phyloP scores from a whole-genome alignment of 805 yeast species.

The Metschnikowia continentalis region DNA sequence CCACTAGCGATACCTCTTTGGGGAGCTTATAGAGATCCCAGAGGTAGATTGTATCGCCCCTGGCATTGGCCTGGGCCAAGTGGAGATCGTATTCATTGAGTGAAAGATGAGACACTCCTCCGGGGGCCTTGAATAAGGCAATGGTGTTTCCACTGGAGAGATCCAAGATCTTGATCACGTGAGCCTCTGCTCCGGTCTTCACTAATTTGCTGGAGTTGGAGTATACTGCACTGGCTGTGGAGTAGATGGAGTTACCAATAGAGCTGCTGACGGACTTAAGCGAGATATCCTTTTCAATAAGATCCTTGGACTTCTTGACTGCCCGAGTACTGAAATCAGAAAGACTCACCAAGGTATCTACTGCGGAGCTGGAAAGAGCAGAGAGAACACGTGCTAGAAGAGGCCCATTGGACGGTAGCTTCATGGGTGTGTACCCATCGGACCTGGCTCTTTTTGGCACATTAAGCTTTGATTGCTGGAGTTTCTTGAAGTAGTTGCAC shows the following conservation, averaged over 20 bases:
- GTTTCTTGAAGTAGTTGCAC: constrained; percentile 21
- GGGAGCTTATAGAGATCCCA: constrained; percentile 61
- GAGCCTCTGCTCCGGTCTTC: constrained; percentile 22
- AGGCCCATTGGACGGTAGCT: constrained; percentile 40
- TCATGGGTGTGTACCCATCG: constrained; percentile 38
- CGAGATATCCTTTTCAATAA: constrained; percentile 21
- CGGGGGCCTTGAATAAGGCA: constrained; percentile 52
- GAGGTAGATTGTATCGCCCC: constrained; percentile 61
- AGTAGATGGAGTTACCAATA: constrained; percentile 30
- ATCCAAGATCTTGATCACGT: constrained; percentile 45
- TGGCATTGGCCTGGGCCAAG: constrained; percentile 47
- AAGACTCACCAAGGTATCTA: constrained; percentile 47
- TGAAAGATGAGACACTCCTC: constrained; percentile 57
- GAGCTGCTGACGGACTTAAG: constrained; percentile 30
- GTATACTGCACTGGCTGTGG: constrained; percentile 30
- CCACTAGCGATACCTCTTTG: constrained; percentile 48
- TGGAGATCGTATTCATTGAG: constrained; percentile 59
- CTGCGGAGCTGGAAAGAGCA: constrained; percentile 47
- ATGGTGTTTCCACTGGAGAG: constrained; percentile 36
- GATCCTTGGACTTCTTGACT: constrained; percentile 30
- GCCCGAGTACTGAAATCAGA: constrained; percentile 48
- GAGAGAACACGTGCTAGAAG: constrained; percentile 46
- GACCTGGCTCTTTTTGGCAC: constrained; percentile 13
- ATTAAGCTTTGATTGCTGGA: constrained; percentile 9
- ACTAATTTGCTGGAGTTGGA: constrained; percentile 10